A percentile compares a stretch with the other conserved stretches of the same genome.
phyloP scores from a whole-genome alignment of 768 basidiomycete genomes.

The Leccinum pellstonianum region DNA sequence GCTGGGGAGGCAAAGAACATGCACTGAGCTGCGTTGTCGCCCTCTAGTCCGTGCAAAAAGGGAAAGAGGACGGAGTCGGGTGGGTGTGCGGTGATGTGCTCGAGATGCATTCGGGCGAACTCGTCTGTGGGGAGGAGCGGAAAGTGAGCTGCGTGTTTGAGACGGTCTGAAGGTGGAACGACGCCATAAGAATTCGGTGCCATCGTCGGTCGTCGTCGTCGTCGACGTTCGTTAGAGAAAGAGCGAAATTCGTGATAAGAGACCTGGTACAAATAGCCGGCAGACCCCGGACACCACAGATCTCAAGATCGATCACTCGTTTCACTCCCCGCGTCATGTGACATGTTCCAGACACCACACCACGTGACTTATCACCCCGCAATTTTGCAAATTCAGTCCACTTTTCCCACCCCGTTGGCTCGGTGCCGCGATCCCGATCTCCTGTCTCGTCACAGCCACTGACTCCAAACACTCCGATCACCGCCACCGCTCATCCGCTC shows the following conservation, averaged over 20 bases:
- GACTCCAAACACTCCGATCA: slow-evolving; percentile 59
- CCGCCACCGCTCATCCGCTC: slow-evolving; percentile 47
- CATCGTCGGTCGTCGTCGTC: slow-evolving; percentile 14
- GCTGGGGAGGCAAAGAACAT: slow-evolving; percentile 62
- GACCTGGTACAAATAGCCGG: slow-evolving; percentile 23
- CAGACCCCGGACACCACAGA: slow-evolving; percentile 19
- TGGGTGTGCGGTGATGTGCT: slow-evolving; percentile 66
- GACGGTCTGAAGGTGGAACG: slow-evolving; percentile 16
- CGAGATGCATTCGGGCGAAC: slow-evolving; percentile 61
- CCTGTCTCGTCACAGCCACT: slow-evolving; percentile 41
- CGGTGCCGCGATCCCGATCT: slow-evolving; percentile 18
- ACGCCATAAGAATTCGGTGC: slow-evolving; percentile 19
- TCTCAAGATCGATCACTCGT: slow-evolving; percentile 19
- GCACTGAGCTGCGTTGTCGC: slow-evolving; percentile 76
- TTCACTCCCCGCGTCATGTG: slow-evolving; percentile 21
- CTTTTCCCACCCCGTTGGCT: slow-evolving; percentile 14
- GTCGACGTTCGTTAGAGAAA: not conserved
- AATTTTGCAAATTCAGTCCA: slow-evolving; percentile 23
- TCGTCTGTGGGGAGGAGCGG: slow-evolving; percentile 41
- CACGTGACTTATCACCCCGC: slow-evolving; percentile 22
- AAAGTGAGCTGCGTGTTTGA: slow-evolving; percentile 9
- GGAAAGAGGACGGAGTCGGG: slow-evolving; percentile 85
- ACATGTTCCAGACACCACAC: slow-evolving; percentile 13
- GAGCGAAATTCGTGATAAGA: slow-evolving; percentile 18
- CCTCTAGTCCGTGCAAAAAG: slow-evolving; percentile 85